Evolutionary conservation across 2,329 filamentous ascomycete species (phyloP), one percentile per base, ranked within the genome.

Genomic region (Macrophomina phaseolina): DNA sequence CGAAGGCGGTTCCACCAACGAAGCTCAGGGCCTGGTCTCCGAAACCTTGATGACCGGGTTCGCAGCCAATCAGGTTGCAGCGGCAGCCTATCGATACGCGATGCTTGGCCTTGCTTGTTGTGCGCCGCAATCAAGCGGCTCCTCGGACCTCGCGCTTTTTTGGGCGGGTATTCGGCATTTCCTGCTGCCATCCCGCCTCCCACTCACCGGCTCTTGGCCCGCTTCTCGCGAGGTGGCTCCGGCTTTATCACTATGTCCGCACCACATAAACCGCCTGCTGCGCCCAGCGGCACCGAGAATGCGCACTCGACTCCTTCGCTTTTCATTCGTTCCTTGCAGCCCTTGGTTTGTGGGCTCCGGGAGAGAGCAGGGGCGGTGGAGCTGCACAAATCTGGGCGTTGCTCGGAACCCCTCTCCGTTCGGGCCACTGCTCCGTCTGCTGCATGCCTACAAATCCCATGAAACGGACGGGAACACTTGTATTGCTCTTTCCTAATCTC

Each of bases 121-220:
- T 28, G 38, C 56, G 40, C 38, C 55, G 55, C 55, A 48, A 61
- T 40, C 28, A 18, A 34, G 56, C 28, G 58, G 14, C 42, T 14
- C n/a, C 12, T 62, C 58, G 58, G 58, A n/a, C 45, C 38, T 62
- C 58, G 45, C 58, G 42, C 58, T 62, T 32, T 62, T 49, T 12
- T 48, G 32, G 58, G 52, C 63, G 63, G 63, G 18, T 65, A 58
- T 18, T 56, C 63, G 63, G 63, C 63, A 65, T 56, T 38, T 23
- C 58, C n/a, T 36, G 30, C n/a, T 48, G 23, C 52, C 42, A 14
- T 49, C 42, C 58, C 58, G 58, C 32, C 23, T 23, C 14, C 30
- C n/a, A 28, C 40, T 42, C n/a, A 46, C 51, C 40, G 51, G 32
- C 40, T 16, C 34, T 4, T 28, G n/a, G 42, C 32, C 42, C 42